These are phyloP conservation scores for Trifolium fragiferum DNA, from an alignment of 306 rosid genomes.

Conservation along the genomic window DNA sequence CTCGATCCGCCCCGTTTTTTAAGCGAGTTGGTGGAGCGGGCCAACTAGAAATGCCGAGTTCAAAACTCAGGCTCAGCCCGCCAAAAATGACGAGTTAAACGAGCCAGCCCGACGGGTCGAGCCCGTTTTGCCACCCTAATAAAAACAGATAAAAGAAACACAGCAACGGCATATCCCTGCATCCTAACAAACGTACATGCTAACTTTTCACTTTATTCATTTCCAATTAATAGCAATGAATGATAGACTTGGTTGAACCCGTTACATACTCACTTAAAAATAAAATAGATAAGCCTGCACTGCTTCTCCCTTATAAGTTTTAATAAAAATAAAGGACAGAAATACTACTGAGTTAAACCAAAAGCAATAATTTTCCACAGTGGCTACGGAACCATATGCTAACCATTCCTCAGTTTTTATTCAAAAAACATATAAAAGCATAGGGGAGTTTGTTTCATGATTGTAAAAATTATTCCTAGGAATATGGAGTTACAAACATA, in stretches of 20 bases:
- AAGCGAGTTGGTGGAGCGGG: too few relatives aligned
- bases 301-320: constrained; percentile 5
- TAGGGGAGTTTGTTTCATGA: too few relatives aligned
- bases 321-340: neutral
- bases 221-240: constrained; percentile 16
- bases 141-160: neutral
- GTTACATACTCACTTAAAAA: neutral
- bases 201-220: neutral
- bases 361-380: constrained; percentile 23
- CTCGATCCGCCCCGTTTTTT: too few relatives aligned
- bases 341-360: constrained; percentile 6
- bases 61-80: too few relatives aligned
- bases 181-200: neutral
- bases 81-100: too few relatives aligned
- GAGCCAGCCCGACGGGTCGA: too few relatives aligned
- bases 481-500: too few relatives aligned
- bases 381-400: constrained; percentile 24
- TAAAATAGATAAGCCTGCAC: neutral
- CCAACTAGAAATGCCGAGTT: too few relatives aligned
- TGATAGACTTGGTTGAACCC: neutral
- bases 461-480: too few relatives aligned
- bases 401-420: neutral
- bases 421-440: too few relatives aligned
- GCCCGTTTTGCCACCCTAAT: too few relatives aligned
- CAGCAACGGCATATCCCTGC: neutral